Evolutionary conservation across 805 yeast genomes (phyloP).

Genomic region (Myxozyma vanderwaltii): DNA sequence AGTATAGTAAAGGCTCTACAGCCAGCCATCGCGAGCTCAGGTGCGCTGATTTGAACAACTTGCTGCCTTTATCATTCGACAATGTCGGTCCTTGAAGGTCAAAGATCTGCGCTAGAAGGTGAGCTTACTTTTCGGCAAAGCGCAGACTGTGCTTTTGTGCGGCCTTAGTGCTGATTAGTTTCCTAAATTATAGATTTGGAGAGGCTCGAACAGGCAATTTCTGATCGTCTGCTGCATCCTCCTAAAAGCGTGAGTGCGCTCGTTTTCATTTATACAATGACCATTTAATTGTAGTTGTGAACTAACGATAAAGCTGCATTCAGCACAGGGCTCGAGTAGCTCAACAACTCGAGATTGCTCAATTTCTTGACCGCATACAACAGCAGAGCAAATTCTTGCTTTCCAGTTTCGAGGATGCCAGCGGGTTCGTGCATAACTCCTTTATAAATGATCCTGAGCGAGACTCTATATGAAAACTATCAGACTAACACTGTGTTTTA

Average conservation of each 20-base stretch:
- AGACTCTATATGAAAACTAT: background rate
- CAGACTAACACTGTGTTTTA: background rate
- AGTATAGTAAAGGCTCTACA: background rate
- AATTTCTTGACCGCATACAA: conserved; percentile 53
- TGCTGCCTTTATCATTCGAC: background rate
- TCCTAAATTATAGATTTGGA: conserved; percentile 55
- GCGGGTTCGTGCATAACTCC: conserved; percentile 12
- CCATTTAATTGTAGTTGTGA: no score
- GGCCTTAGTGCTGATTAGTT: background rate
- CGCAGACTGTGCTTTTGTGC: background rate
- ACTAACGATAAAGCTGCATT: conserved; percentile 47
- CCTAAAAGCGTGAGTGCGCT: conserved; percentile 26
- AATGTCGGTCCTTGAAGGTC: conserved; percentile 32
- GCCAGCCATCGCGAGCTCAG: background rate
- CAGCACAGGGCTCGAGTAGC: conserved; percentile 25
- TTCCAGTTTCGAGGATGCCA: conserved; percentile 15
- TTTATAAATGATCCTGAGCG: background rate
- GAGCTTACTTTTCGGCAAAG: background rate
- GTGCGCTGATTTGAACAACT: background rate
- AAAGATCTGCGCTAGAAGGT: conserved; percentile 37
- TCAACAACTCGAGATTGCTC: conserved; percentile 62
- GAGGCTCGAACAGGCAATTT: conserved; percentile 64
- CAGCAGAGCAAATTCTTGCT: conserved; percentile 40
- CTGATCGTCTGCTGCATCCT: conserved; percentile 53
- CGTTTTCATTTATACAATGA: no score